phyloP scores from a whole-genome alignment of 306 rosid species.

The Vicia villosa region DNA sequence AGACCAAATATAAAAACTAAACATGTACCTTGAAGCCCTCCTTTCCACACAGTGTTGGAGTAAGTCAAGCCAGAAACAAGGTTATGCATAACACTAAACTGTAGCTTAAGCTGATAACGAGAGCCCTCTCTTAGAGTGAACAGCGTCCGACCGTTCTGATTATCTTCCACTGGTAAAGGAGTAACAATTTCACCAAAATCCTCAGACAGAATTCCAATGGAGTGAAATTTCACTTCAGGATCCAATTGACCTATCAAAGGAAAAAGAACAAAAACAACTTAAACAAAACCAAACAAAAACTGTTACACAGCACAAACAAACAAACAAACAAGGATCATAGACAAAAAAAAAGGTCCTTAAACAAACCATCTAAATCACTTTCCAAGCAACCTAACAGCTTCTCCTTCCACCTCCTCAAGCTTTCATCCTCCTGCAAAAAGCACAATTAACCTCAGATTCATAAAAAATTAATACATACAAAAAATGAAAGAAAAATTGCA shows the following conservation, averaged over 20 bases:
- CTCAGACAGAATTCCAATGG: conserved; percentile 74
- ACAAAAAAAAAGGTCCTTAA: conserved; percentile 22
- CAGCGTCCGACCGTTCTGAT: conserved; percentile 45
- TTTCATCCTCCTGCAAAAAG: conserved; percentile 79
- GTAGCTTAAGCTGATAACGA: conserved; percentile 69
- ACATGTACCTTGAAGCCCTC: conserved; percentile 71
- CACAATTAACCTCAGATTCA: conserved; percentile 34
- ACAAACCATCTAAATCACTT: conserved; percentile 76
- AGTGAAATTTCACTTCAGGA: conserved; percentile 89
- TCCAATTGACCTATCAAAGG: conserved; percentile 60
- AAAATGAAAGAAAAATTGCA: background rate
- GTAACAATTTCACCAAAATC: conserved; percentile 73
- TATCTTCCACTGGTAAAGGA: conserved; percentile 64
- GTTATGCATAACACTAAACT: conserved; percentile 84
- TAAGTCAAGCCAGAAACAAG: conserved; percentile 87
- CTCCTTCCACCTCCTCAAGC: conserved; percentile 99
- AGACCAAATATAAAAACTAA: background rate
- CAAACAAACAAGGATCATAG: conserved; percentile 26
- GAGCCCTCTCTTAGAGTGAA: conserved; percentile 82
- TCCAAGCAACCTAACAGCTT: conserved; percentile 92
- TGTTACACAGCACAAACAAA: conserved; percentile 30
- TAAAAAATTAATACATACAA: background rate
- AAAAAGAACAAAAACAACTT: conserved; percentile 3
- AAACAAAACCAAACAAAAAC: conserved; percentile 27
- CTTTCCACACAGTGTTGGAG: conserved; percentile 93